A percentile compares a stretch with the other conserved stretches of the same genome.
Conservation (phyloP, 768 basidiomycete genomes). For the Leccinum truebloodii region DNA sequence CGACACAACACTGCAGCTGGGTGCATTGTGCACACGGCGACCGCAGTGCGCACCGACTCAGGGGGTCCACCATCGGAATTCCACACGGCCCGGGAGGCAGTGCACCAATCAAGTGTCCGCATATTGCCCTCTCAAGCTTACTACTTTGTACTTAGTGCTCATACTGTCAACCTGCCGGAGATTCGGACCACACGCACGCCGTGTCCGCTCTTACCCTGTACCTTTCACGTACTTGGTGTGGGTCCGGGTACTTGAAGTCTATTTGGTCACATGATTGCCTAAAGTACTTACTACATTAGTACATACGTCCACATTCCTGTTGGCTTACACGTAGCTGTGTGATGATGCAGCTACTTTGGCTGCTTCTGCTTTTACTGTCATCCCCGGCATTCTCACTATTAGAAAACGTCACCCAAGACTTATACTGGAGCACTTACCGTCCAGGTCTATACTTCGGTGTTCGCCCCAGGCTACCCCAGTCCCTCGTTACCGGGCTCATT, state of each 20-base stretch:
- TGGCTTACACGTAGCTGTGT: not conserved
- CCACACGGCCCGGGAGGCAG: slow-evolving; percentile 2
- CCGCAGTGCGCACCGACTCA: no score
- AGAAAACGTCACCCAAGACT: slow-evolving; percentile 39
- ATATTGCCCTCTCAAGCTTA: not conserved
- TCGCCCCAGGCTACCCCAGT: slow-evolving; percentile 79
- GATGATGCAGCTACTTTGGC: slow-evolving; percentile 27
- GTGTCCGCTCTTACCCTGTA: not conserved
- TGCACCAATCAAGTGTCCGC: slow-evolving; percentile 4
- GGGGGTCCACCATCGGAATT: not conserved
- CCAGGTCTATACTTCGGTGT: slow-evolving; percentile 97
- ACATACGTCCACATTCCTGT: not conserved
- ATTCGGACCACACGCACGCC: not conserved
- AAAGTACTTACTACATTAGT: not conserved
- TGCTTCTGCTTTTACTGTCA: slow-evolving; percentile 29
- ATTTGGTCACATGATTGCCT: slow-evolving; percentile 14
- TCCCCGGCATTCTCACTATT: slow-evolving; percentile 17
- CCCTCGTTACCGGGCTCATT: slow-evolving; percentile 90
- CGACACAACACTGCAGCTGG: not conserved
- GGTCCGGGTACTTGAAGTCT: not conserved
- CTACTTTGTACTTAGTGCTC: not conserved
- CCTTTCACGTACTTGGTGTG: not conserved
- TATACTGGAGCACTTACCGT: slow-evolving; percentile 78
- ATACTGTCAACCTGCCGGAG: no score
- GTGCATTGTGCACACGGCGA: not conserved